Evolutionary conservation across 495 filamentous ascomycete genomes (phyloP).

Genomic region (Tuber umbilicatum): DNA sequence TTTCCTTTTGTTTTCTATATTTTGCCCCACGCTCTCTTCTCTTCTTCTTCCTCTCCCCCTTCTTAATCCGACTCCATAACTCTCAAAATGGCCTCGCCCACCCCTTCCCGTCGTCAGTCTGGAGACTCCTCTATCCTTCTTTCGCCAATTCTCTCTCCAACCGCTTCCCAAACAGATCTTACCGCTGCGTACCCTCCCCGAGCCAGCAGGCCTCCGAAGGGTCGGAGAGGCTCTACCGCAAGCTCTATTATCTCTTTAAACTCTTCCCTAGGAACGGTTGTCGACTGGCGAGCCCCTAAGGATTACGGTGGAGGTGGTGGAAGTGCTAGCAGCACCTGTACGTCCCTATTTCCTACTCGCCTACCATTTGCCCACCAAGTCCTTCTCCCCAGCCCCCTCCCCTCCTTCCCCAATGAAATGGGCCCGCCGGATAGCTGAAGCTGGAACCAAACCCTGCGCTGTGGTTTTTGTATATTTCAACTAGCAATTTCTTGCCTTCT

Average conservation of each 20-base stretch:
- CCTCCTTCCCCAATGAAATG: constrained; percentile 17
- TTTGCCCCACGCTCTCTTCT: constrained; percentile 8
- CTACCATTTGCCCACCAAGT: neutral
- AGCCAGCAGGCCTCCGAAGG: constrained; percentile 22
- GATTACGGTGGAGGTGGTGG: constrained; percentile 35
- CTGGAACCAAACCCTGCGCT: constrained; percentile 4
- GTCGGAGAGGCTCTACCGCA: constrained; percentile 64
- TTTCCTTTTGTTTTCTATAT: constrained; percentile 5
- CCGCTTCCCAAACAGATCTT: constrained; percentile 34
- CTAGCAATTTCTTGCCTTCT: constrained; percentile 87
- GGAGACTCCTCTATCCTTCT: constrained; percentile 35
- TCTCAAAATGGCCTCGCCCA: constrained; percentile 26
- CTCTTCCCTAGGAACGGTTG: constrained; percentile 39
- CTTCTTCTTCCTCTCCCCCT: neutral
- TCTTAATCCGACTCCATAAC: neutral
- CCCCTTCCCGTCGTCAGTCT: constrained; percentile 34
- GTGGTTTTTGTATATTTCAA: neutral
- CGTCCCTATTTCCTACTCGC: constrained; percentile 16
- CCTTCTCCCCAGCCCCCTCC: constrained; percentile 14
- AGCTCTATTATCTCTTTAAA: constrained; percentile 69
- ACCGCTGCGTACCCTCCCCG: constrained; percentile 32
- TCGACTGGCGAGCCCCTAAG: constrained; percentile 40
- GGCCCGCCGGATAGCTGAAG: constrained; percentile 17
- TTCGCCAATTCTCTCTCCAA: constrained; percentile 40
- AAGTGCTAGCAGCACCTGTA: constrained; percentile 36